Conservation (phyloP, 768 basidiomycete species). For the Phylloporus sp. region DNA sequence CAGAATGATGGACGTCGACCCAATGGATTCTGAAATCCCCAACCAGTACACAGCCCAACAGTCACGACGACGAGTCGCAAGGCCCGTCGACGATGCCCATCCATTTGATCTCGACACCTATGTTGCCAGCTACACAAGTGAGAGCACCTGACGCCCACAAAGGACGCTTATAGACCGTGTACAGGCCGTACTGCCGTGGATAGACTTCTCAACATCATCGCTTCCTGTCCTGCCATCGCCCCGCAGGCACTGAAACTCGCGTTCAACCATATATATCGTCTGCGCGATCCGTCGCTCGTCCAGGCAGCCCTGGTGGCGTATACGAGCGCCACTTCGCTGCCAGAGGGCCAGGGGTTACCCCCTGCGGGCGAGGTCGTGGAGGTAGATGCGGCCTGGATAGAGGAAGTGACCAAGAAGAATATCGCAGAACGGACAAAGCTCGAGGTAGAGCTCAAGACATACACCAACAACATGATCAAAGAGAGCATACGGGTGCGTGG, state of each 20-base stretch:
- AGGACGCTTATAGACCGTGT: neutral
- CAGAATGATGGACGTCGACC: constrained; percentile 30
- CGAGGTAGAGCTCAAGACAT: constrained; percentile 93
- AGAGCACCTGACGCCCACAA: neutral
- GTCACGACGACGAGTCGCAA: constrained; percentile 27
- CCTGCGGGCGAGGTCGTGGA: constrained; percentile 44
- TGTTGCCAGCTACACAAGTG: constrained; percentile 73
- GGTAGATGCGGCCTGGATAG: constrained; percentile 70
- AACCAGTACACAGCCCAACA: constrained; percentile 8
- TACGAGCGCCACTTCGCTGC: constrained; percentile 38
- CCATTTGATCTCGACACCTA: constrained; percentile 87
- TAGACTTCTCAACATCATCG: constrained; percentile 66
- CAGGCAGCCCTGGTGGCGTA: constrained; percentile 51
- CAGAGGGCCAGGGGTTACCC: constrained; percentile 39
- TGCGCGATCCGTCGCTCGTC: constrained; percentile 65
- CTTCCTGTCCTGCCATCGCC: constrained; percentile 63
- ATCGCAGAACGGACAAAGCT: constrained; percentile 74
- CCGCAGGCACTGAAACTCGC: constrained; percentile 69
- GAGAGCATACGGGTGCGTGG: constrained; percentile 85
- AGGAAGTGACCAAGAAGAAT: constrained; percentile 62
- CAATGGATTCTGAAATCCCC: constrained; percentile 24
- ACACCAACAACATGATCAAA: constrained; percentile 96
- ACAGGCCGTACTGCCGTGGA: constrained; percentile 75
- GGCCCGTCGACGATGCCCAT: constrained; percentile 69
- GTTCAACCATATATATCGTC: constrained; percentile 57